Evolutionary conservation across 352 stramenopile genomes (phyloP), one percentile per base, ranked within the genome.

Genomic region (Phytophthora sansomeana): DNA sequence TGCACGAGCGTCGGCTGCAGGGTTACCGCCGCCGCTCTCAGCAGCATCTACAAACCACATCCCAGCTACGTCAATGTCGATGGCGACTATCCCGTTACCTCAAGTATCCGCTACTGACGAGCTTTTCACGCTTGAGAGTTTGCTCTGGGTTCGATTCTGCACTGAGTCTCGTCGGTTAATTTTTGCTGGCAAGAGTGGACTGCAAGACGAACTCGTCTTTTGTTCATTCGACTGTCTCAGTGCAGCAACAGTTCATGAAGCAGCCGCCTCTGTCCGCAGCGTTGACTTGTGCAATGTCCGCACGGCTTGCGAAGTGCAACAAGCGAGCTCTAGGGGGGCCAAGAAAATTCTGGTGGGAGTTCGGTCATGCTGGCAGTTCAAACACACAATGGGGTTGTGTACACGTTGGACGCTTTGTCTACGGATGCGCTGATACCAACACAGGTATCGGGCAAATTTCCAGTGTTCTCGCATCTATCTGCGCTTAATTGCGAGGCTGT

Each of bases 391-490:
- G 83, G 83, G 6, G 46, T 28, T 8, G 52, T 91, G 41, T 75
- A 80, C 51, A 67, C 47, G 44, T 17, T 87, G 26, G 32, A 51
- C 43, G 32, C 19, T 43, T 49, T 53, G 28, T 30, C 66, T 16
- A 19, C 43, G 21, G 17, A 32, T 6, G n/a, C 35, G 6, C 10
- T 29, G 30, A 21, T 52, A 29, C 41, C 30, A 24, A 59, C 35
- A 16, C 61, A 51, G 38, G 49, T 69, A 43, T 16, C 51, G 28
- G 60, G 65, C 8, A 77, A 61, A 3, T 70, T 71, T 17, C 69
- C 72, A 5, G 24, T 62, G 14, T 86, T 87, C 43, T 71, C 68
- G 7, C 62, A 85, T 21, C n/a, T 90, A 11, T 57, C 73, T 17
- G 77, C 78, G 13, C 21, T 80, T 9, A 41, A 48, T 41, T 64